These are phyloP conservation scores for Fusarium mangiferae DNA, from an alignment of 2,329 filamentous ascomycete genomes.

Conservation along the genomic window DNA sequence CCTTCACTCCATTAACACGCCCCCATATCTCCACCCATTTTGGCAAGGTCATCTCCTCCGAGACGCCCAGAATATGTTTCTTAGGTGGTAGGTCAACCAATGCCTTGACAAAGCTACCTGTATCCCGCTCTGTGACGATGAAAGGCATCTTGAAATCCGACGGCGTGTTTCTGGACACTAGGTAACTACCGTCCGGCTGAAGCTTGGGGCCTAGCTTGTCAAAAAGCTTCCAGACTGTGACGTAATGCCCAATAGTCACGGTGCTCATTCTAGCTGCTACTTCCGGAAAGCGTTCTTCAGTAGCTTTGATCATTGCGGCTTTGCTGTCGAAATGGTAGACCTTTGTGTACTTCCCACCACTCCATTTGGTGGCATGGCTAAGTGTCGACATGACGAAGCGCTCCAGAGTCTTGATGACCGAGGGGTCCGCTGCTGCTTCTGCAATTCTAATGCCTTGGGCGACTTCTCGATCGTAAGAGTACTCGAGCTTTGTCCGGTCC, in stretches of 20 bases:
- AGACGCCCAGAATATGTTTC: not conserved
- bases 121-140: not conserved
- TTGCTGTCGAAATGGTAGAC: not conserved
- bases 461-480: not conserved
- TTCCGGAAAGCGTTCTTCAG: rapidly evolving
- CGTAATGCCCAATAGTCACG: not conserved
- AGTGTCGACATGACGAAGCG: not conserved
- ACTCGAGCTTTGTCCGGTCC: rapidly evolving
- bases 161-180: not conserved
- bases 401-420: not conserved
- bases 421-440: not conserved
- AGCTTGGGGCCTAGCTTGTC: not conserved
- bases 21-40: not conserved
- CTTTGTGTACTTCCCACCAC: not conserved
- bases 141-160: not conserved
- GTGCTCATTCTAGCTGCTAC: not conserved
- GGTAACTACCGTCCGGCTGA: not conserved
- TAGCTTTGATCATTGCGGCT: not conserved
- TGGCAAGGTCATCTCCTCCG: not conserved
- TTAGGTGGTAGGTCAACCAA: not conserved
- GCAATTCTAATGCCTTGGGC: not conserved
- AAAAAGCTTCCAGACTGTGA: not conserved
- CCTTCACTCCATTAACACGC: not conserved
- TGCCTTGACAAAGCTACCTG: not conserved
- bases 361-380: not conserved